A percentile compares a stretch with the other conserved stretches of the same genome.
These are phyloP conservation scores for Miamiensis avidus DNA, from an alignment of 169 alveolate species.

Conservation along the genomic window DNA sequence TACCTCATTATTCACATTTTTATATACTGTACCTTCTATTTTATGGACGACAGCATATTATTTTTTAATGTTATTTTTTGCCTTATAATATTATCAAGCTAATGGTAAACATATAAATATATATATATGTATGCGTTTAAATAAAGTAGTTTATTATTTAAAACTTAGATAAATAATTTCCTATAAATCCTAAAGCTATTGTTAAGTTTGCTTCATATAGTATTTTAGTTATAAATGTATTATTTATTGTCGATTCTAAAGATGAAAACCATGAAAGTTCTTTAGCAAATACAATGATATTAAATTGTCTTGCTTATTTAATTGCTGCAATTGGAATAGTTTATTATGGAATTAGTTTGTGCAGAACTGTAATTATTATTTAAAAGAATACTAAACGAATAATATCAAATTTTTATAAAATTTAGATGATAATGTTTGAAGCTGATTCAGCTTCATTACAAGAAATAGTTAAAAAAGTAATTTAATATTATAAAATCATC, in stretches of 20 bases:
- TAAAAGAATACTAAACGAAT: background rate
- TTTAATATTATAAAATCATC: no score
- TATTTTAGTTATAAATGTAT: background rate
- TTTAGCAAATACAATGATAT: background rate
- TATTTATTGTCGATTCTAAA: background rate
- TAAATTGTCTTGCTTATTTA: background rate
- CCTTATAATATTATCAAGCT: background rate
- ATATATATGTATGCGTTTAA: no score
- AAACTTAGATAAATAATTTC: background rate
- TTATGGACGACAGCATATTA: background rate
- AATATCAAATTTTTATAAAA: no score
- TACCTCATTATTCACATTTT: background rate
- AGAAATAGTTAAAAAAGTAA: background rate
- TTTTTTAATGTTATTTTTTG: no score
- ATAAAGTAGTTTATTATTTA: no score
- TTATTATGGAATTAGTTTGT: background rate
- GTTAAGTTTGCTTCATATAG: no score
- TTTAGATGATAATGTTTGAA: background rate
- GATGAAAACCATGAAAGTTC: background rate
- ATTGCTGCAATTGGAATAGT: background rate
- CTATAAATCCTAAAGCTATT: background rate
- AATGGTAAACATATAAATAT: background rate
- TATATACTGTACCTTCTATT: background rate
- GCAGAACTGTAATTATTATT: background rate
- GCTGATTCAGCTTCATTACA: background rate